Percentiles rank a stretch among this genome's conserved stretches.
Evolutionary conservation across 345 rosid species (phyloP).

Genomic region (Euclidium syriacum): DNA sequence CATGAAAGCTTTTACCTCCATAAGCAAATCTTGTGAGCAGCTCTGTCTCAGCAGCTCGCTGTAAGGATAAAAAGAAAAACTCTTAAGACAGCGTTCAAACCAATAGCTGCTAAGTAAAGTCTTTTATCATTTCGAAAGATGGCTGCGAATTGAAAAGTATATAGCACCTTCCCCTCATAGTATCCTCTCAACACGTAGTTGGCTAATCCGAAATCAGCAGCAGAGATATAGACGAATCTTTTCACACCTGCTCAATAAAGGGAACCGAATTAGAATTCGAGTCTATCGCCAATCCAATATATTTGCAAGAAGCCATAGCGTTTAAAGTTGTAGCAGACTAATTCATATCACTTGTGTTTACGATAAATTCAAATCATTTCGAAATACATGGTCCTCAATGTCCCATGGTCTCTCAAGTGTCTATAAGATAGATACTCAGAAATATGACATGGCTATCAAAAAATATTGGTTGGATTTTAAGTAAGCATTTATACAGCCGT

Average conservation of each 20-base stretch:
- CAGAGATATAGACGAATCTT: slow-evolving; percentile 83
- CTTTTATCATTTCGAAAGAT: not conserved
- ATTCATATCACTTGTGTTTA: not conserved
- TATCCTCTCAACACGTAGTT: slow-evolving; percentile 79
- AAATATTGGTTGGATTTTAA: not conserved
- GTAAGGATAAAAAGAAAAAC: slow-evolving; percentile 25
- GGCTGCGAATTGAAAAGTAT: not conserved
- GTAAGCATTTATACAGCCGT: not conserved
- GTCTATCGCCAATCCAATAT: not conserved
- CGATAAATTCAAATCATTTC: not conserved
- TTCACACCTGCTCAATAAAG: slow-evolving; percentile 55
- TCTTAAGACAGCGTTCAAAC: not conserved
- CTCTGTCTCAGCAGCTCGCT: slow-evolving; percentile 97
- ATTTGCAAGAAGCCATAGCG: not conserved
- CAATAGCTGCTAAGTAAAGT: not conserved
- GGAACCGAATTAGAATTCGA: slow-evolving; percentile 2
- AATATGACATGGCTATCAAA: not conserved
- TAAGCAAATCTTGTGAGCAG: slow-evolving; percentile 81
- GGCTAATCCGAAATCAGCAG: slow-evolving; percentile 85
- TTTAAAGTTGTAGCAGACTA: not conserved
- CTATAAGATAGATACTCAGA: not conserved
- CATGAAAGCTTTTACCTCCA: slow-evolving; percentile 54
- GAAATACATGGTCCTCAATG: not conserved
- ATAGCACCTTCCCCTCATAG: slow-evolving; percentile 81
- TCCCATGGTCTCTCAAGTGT: not conserved